Percentiles rank a stretch among this genome's conserved stretches.
These are phyloP conservation scores for Eucalyptus sideroxylon DNA, from an alignment of 345 rosid genomes.

Conservation along the genomic window DNA sequence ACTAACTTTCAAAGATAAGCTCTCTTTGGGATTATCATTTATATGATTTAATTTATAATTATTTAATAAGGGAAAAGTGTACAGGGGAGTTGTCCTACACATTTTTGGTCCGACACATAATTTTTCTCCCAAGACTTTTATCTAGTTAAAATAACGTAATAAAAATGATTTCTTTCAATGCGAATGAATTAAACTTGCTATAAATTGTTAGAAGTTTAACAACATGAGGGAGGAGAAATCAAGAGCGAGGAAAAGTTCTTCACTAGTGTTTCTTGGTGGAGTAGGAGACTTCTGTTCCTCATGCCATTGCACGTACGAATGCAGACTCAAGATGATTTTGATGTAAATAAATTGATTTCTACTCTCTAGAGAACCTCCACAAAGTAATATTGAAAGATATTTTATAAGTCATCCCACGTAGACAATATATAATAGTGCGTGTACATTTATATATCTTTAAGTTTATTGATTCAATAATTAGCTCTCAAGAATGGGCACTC, in stretches of 20 bases:
- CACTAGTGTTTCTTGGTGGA: background rate
- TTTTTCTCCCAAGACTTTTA: too few species aligned
- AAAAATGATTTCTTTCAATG: too few species aligned
- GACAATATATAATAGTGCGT: background rate
- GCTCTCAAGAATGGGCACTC: background rate
- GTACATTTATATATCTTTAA: background rate
- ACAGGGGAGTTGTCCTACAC: too few species aligned
- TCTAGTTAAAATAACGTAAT: too few species aligned
- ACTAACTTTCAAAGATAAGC: too few species aligned
- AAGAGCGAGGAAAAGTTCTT: background rate
- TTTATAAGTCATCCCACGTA: background rate
- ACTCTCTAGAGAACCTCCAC: background rate
- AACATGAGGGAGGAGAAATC: background rate
- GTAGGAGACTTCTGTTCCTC: background rate
- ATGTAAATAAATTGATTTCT: background rate
- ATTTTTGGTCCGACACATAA: too few species aligned
- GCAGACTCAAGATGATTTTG: background rate
- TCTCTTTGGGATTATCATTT: too few species aligned
- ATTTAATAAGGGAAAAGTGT: too few species aligned
- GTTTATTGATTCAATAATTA: background rate
- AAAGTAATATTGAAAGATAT: background rate
- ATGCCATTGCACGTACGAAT: background rate
- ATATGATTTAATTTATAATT: too few species aligned
- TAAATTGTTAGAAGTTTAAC: background rate
- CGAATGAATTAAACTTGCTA: background rate